Conservation (phyloP, 495 filamentous ascomycete species). For the Penicillium samsonianum region DNA sequence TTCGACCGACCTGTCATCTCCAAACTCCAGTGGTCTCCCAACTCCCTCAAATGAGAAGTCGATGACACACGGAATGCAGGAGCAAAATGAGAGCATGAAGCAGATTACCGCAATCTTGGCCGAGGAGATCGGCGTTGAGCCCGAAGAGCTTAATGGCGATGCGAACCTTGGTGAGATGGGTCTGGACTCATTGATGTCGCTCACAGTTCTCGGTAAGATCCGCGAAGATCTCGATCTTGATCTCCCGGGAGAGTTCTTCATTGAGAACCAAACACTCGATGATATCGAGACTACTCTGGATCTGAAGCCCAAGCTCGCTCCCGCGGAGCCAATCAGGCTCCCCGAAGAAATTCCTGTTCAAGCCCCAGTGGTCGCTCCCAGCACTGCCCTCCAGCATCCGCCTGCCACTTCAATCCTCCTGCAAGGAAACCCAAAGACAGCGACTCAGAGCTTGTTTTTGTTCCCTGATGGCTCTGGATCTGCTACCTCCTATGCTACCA, state of each 20-base stretch:
- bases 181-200: conserved; percentile 55
- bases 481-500: conserved; percentile 62
- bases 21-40: conserved; percentile 35
- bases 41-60: conserved; percentile 40
- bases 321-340: conserved; percentile 26
- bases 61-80: conserved; percentile 24
- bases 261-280: conserved; percentile 60
- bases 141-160: conserved; percentile 57
- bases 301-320: conserved; percentile 37
- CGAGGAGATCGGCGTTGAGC: conserved; percentile 65
- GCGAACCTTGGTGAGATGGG: conserved; percentile 51
- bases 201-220: conserved; percentile 51
- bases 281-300: conserved; percentile 51
- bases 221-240: conserved; percentile 56
- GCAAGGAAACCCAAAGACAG: conserved; percentile 49
- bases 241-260: conserved; percentile 58
- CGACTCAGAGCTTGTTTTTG: conserved; percentile 47
- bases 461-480: conserved; percentile 55
- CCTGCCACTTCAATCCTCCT: conserved; percentile 53
- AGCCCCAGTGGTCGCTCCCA: conserved; percentile 19
- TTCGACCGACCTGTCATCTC: conserved; percentile 37
- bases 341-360: conserved; percentile 23
- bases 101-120: conserved; percentile 61
- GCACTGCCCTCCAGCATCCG: conserved; percentile 33
- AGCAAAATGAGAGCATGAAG: conserved; percentile 50